Evolutionary conservation across 495 filamentous ascomycete species (phyloP).

Genomic region (Daldinia loculata): DNA sequence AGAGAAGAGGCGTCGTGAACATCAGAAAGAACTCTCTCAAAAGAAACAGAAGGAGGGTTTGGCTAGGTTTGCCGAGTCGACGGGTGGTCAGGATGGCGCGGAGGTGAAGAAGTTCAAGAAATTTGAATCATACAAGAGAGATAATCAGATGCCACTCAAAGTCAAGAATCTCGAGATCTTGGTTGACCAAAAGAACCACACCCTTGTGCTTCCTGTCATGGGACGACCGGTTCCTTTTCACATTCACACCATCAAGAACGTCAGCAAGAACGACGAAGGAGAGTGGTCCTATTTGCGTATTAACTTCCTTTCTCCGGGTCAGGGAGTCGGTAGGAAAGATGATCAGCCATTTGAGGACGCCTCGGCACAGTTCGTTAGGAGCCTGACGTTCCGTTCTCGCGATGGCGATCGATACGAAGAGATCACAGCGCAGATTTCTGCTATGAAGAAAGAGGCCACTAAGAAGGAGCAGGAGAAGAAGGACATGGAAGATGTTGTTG

Average conservation of each 20-base stretch:
- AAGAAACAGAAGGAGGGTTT: conserved; percentile 92
- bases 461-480: conserved; percentile 98
- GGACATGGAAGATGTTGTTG: conserved; percentile 99
- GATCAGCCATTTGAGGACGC: conserved; percentile 98
- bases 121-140: conserved; percentile 98
- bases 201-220: conserved; percentile 94
- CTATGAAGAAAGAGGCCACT: conserved; percentile 88
- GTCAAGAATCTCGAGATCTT: conserved; percentile 87
- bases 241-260: conserved; percentile 99
- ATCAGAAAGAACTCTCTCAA: conserved; percentile 87
- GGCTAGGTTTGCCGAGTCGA: conserved; percentile 79
- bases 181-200: conserved; percentile 88
- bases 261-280: conserved; percentile 92
- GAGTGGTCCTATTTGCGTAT: conserved; percentile 93
- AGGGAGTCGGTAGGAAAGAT: conserved; percentile 97
- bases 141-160: conserved; percentile 87
- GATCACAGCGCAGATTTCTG: conserved; percentile 88
- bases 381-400: conserved; percentile 90
- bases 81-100: conserved; percentile 85
- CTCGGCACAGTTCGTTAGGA: conserved; percentile 92
- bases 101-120: conserved; percentile 96
- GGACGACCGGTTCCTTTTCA: conserved; percentile 98
- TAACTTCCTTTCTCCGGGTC: conserved; percentile 96
- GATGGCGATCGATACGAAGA: conserved; percentile 87
- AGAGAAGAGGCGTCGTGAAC: conserved; percentile 85